Evolutionary conservation across 176 grass and related monocot species (phyloP).

Genomic region (Urochloa ruziziensis): DNA sequence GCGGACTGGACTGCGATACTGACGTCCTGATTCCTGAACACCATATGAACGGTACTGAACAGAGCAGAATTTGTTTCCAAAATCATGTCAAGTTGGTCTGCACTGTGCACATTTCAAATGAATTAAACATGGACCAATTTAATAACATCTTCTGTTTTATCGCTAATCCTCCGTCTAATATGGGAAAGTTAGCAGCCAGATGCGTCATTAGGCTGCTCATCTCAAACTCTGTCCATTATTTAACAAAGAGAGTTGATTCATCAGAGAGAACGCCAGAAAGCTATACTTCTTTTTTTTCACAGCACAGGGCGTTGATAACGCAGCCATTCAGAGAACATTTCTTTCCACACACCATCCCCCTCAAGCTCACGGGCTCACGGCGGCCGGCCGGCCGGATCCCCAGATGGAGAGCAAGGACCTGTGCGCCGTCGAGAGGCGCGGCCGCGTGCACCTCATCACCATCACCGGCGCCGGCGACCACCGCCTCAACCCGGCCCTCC

Average conservation of each 20-base stretch:
- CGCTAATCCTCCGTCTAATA: neutral
- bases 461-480: slow-evolving; percentile 53
- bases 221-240: neutral
- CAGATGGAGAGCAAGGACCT: neutral
- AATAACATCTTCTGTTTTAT: neutral
- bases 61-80: no score
- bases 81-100: no score
- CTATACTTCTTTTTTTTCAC: no score
- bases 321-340: neutral
- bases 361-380: neutral
- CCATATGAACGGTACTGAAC: no score
- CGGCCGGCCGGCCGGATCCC: neutral
- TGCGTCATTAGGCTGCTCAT: neutral
- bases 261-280: neutral
- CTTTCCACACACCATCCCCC: neutral
- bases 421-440: slow-evolving; percentile 53
- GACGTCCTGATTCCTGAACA: no score
- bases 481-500: slow-evolving; percentile 40
- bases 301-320: no score
- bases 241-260: neutral
- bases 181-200: neutral
- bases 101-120: no score
- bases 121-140: neutral
- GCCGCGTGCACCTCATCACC: slow-evolving; percentile 48
- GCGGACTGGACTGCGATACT: no score